A percentile compares a stretch with the other conserved stretches of the same genome.
phyloP scores from a whole-genome alignment of 768 basidiomycete species.

The Neoboletus magnificus region DNA sequence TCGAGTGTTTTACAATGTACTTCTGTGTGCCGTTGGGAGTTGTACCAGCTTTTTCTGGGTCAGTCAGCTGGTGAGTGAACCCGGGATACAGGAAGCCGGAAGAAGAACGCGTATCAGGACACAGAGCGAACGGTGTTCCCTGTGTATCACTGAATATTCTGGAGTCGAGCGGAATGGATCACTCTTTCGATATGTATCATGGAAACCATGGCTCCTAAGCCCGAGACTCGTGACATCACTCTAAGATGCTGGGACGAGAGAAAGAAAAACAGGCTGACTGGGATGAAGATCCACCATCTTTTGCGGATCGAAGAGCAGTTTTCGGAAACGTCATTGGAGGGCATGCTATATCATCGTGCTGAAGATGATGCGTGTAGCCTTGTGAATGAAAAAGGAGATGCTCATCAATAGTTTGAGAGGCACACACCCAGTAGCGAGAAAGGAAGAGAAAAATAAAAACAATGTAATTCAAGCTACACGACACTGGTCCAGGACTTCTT shows the following conservation, averaged over 20 bases:
- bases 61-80: no score
- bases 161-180: neutral
- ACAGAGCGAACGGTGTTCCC: neutral
- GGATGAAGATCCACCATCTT: neutral
- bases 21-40: no score
- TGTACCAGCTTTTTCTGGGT: no score
- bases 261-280: neutral
- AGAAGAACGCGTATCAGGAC: no score
- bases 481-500: neutral
- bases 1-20: no score
- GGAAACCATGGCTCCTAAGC: neutral
- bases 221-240: neutral
- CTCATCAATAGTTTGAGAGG: neutral
- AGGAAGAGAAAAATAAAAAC: neutral
- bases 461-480: neutral
- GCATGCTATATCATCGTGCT: neutral
- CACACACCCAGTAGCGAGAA: neutral
- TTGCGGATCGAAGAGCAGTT: neutral
- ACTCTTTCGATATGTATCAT: neutral
- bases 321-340: neutral
- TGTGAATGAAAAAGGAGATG: no score
- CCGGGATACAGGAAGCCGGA: no score
- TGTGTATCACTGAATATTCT: neutral
- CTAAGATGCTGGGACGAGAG: neutral
- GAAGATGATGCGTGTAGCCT: neutral